These are phyloP conservation scores for Tremellales sp. DNA, from an alignment of 1,284 basidiomycete species.

Conservation along the genomic window DNA sequence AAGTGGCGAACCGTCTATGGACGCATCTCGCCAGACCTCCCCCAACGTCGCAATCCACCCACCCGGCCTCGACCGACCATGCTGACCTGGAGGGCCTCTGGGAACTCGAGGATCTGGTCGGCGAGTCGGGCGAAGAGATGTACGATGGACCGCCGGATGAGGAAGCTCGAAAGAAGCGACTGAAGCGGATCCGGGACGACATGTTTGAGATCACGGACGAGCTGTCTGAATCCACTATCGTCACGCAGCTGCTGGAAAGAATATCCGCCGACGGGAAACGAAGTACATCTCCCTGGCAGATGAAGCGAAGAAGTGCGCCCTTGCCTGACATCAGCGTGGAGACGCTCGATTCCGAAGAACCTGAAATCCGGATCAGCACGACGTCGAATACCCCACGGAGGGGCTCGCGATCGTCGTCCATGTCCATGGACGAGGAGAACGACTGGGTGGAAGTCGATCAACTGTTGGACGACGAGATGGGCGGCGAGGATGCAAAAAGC, in stretches of 20 bases:
- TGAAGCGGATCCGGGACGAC: constrained; percentile 29
- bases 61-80: background rate
- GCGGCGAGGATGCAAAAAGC: constrained; percentile 2
- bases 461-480: constrained; percentile 16
- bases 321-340: constrained; percentile 19
- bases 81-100: constrained; percentile 25
- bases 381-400: constrained; percentile 1
- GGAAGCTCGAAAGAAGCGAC: constrained; percentile 16
- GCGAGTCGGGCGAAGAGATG: constrained; percentile 29
- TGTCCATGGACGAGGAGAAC: constrained; percentile 20
- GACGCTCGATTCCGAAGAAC: constrained; percentile 10
- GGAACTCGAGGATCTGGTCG: constrained; percentile 38
- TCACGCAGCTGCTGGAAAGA: constrained; percentile 29
- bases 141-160: constrained; percentile 26
- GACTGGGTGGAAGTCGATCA: constrained; percentile 49
- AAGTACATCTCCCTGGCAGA: background rate
- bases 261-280: constrained; percentile 5
- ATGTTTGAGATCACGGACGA: constrained; percentile 50
- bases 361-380: background rate
- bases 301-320: constrained; percentile 5
- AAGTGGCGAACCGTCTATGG: constrained; percentile 9
- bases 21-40: constrained; percentile 1
- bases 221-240: constrained; percentile 40
- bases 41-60: background rate
- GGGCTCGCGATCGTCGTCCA: constrained; percentile 1